Evolutionary conservation across 2,329 filamentous ascomycete species (phyloP), one percentile per base, ranked within the genome.

Genomic region (Ustulina deusta): DNA sequence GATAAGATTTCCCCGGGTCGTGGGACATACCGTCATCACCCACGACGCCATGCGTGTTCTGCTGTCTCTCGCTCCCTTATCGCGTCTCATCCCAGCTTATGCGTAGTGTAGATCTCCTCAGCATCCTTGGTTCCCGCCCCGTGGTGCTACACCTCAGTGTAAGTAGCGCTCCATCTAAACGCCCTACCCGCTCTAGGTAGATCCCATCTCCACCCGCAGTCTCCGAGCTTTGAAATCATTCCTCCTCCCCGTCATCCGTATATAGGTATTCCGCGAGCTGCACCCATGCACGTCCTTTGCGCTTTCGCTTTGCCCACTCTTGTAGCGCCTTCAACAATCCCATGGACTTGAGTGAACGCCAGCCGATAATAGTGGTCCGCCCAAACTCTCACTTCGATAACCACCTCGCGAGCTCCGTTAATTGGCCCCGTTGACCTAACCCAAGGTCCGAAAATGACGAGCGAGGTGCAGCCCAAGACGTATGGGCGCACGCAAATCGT

Each of bases 371-470:
- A 38, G 49, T 36, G 15, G 46, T 4, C 40, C 17, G 2, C 27
- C 34, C 36, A 5, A 54, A 54, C 56, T 44, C 13, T 52, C 6
- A 27, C 34, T 20, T 29, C 40, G 13, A 42, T 29, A 40, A 44
- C 36, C n/a, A 32, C 32, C 34, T 32, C 49, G 29, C 51, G 27
- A 36, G n/a, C 44, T 20, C 57, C 29, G 17, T 55, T n/a, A 22
- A 29, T 49, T 56, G 25, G 48, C 61, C 27, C 32, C 13, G 29
- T 42, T 57, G 2, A 34, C 25, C 20, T 25, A 27, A 22, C 34
- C 40, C 7, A 15, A 44, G 20, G 17, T 36, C 38, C 22, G 15
- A 60, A 61, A n/a, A 77, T 77, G 74, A 71, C 73, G 62, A 75
- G 66, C 71, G 70, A 72, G 40, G n/a, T 70, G 49, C 72, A 66